Evolutionary conservation across 2,329 filamentous ascomycete species (phyloP).

Genomic region (Oidium heveae): DNA sequence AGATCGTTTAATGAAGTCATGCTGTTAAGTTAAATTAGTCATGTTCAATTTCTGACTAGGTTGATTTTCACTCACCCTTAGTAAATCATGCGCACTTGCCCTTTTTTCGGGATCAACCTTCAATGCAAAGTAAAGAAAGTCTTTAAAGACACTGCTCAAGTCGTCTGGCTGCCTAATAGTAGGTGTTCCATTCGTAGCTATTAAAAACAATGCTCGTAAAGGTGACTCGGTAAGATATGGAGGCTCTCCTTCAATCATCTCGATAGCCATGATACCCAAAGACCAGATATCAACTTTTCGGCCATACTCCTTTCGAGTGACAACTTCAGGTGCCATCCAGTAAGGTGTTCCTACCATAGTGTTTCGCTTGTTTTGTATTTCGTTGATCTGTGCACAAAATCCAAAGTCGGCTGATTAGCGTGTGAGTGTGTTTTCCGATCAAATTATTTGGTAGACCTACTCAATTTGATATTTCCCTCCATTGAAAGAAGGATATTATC

Average conservation of each 20-base stretch:
- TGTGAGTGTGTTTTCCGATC: neutral
- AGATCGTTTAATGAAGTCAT: slow-evolving; percentile 57
- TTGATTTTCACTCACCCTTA: slow-evolving; percentile 40
- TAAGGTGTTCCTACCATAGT: slow-evolving; percentile 99
- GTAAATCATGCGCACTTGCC: slow-evolving; percentile 76
- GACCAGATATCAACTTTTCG: slow-evolving; percentile 98
- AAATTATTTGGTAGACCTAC: slow-evolving; percentile 38
- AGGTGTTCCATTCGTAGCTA: slow-evolving; percentile 89
- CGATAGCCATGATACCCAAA: slow-evolving; percentile 95
- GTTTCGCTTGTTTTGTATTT: slow-evolving; percentile 86
- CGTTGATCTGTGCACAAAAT: slow-evolving; percentile 96
- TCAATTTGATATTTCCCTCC: slow-evolving; percentile 93
- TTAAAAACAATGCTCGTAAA: slow-evolving; percentile 75
- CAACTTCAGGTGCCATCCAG: slow-evolving; percentile 98
- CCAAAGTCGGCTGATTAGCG: slow-evolving; percentile 60
- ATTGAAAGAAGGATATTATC: slow-evolving; percentile 89
- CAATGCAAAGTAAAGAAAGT: slow-evolving; percentile 79
- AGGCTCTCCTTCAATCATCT: slow-evolving; percentile 98
- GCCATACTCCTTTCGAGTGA: slow-evolving; percentile 91
- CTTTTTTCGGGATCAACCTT: slow-evolving; percentile 96
- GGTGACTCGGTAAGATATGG: slow-evolving; percentile 92
- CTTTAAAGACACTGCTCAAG: slow-evolving; percentile 57
- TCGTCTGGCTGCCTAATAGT: slow-evolving; percentile 81
- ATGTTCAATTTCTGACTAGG: neutral
- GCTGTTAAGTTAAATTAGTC: slow-evolving; percentile 21